Evolutionary conservation across 108 stramenopile species (phyloP).

Genomic region (Chaetoceros tenuissimus): DNA sequence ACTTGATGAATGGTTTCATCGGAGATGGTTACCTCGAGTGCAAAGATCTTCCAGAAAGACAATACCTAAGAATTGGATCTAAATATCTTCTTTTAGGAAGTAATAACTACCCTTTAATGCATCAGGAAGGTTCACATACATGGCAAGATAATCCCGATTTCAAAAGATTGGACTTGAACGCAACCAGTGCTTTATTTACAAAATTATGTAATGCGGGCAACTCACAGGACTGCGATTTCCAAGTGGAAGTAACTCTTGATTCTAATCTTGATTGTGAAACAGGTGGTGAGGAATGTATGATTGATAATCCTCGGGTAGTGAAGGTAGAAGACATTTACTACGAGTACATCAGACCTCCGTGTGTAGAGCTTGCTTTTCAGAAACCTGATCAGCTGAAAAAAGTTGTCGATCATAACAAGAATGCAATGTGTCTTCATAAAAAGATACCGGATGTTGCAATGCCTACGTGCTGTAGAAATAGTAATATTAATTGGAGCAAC

Average conservation of each 20-base stretch:
- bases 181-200: conserved; percentile 7
- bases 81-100: conserved; percentile 18
- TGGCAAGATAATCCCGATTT: conserved; percentile 16
- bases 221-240: conserved; percentile 14
- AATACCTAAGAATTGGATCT: conserved; percentile 14
- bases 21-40: conserved; percentile 10
- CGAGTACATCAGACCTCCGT: conserved; percentile 34
- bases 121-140: neutral
- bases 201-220: conserved; percentile 17
- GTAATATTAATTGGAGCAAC: no score
- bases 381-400: conserved; percentile 22
- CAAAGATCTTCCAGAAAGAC: conserved; percentile 5
- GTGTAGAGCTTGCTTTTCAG: conserved; percentile 47
- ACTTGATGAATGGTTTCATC: conserved; percentile 4
- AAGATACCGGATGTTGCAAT: conserved; percentile 6
- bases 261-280: conserved; percentile 12
- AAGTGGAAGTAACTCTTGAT: conserved; percentile 15
- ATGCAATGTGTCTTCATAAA: conserved; percentile 24
- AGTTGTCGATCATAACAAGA: conserved; percentile 19
- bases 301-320: neutral
- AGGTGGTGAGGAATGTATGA: neutral
- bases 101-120: neutral
- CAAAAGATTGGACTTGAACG: conserved; percentile 7
- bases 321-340: conserved; percentile 17
- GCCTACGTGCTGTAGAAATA: conserved; percentile 12